Evolutionary conservation across 352 stramenopile genomes (phyloP).

Genomic region (Globisporangium acanthophoron): DNA sequence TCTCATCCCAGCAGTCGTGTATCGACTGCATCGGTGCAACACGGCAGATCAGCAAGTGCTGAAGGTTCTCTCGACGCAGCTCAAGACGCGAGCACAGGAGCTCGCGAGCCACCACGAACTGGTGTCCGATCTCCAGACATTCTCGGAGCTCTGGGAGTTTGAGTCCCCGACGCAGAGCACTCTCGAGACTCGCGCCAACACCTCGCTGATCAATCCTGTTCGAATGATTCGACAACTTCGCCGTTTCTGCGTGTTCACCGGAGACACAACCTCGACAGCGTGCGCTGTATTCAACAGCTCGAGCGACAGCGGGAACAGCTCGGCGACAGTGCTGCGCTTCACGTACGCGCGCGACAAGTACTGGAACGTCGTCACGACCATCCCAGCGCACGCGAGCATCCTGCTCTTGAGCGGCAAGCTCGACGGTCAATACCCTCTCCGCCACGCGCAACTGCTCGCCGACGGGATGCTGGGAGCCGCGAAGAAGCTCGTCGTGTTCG

Average conservation of each 20-base stretch:
- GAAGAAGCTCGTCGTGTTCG: slow-evolving; percentile 6
- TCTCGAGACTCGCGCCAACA: slow-evolving; percentile 35
- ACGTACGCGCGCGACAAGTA: slow-evolving; percentile 23
- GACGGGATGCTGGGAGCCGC: neutral
- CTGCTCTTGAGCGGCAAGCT: slow-evolving; percentile 18
- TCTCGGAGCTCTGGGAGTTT: slow-evolving; percentile 68
- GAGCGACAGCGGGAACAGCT: neutral
- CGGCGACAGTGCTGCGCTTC: neutral
- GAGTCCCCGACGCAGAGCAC: slow-evolving; percentile 23
- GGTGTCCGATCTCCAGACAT: slow-evolving; percentile 55
- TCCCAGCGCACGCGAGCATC: slow-evolving; percentile 14
- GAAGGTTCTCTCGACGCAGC: slow-evolving; percentile 20
- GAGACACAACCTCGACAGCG: slow-evolving; percentile 3
- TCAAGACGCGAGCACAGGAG: slow-evolving; percentile 10
- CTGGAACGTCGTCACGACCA: slow-evolving; percentile 19
- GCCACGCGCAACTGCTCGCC: slow-evolving; percentile 1
- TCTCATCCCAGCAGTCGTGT: slow-evolving; percentile 49
- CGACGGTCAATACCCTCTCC: slow-evolving; percentile 8
- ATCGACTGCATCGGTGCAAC: slow-evolving; percentile 46
- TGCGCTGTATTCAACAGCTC: neutral
- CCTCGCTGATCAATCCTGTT: slow-evolving; percentile 37
- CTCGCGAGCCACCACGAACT: slow-evolving; percentile 1
- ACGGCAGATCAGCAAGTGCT: slow-evolving; percentile 38
- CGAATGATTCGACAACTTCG: slow-evolving; percentile 31
- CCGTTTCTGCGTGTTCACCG: slow-evolving; percentile 54